These are phyloP conservation scores for Leishmania arabica DNA, from an alignment of 208 protist genomes.

Conservation along the genomic window DNA sequence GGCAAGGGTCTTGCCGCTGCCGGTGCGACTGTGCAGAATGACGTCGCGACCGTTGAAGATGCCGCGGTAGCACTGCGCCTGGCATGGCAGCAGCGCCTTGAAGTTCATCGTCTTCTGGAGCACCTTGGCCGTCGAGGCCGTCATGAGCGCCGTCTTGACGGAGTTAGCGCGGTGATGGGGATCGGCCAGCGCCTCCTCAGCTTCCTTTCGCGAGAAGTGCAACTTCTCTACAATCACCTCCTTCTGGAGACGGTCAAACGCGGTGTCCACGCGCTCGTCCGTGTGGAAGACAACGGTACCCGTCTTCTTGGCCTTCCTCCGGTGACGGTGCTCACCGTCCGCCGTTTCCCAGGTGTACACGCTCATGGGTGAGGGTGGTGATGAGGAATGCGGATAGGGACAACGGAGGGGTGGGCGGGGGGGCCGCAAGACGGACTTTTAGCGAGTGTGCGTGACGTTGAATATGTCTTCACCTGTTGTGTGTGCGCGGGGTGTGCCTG, in stretches of 20 bases:
- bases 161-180: constrained; percentile 20
- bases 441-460: background rate
- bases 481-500: background rate
- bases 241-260: constrained; percentile 73
- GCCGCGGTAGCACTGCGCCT: constrained; percentile 88
- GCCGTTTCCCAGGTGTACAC: constrained; percentile 87
- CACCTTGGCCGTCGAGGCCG: constrained; percentile 44
- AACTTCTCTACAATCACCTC: constrained; percentile 42
- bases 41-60: constrained; percentile 90
- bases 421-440: background rate
- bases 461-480: background rate
- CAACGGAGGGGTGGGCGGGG: background rate
- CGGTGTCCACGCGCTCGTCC: constrained; percentile 61
- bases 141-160: constrained; percentile 70
- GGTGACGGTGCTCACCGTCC: constrained; percentile 30
- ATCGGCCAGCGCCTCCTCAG: constrained; percentile 28
- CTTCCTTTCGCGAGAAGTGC: constrained; percentile 18
- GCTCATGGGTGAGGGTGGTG: constrained; percentile 16
- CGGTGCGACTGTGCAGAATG: constrained; percentile 94
- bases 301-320: constrained; percentile 79
- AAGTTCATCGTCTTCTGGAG: constrained; percentile 70
- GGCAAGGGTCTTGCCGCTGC: constrained; percentile 97
- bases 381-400: background rate
- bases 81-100: constrained; percentile 62
- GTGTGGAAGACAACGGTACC: constrained; percentile 87